Conservation (phyloP, 1,284 basidiomycete genomes). For the Bondarzewia mesenterica region DNA sequence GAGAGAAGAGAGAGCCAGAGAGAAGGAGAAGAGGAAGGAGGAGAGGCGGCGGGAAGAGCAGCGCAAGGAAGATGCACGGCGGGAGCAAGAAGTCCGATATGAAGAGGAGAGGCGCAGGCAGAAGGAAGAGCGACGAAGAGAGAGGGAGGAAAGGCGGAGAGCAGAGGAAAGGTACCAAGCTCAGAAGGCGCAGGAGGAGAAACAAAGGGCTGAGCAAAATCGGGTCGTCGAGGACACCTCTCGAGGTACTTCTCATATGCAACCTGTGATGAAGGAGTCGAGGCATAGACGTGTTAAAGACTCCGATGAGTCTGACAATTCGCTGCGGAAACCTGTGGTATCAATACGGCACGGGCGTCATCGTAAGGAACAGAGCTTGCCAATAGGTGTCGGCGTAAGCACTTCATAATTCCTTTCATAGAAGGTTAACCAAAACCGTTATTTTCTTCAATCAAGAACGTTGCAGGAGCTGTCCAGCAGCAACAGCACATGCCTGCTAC, state of each 20-base stretch:
- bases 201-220: not conserved
- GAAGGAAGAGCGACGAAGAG: constrained; percentile 11
- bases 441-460: too few species aligned
- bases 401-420: not conserved
- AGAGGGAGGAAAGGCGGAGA: constrained; percentile 6
- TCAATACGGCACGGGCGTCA: constrained; percentile 7
- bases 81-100: constrained; percentile 5
- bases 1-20: constrained; percentile 3
- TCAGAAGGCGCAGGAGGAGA: constrained; percentile 4
- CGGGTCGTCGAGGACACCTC: constrained; percentile 3
- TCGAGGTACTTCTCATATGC: not conserved
- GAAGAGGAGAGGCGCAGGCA: constrained; percentile 10
- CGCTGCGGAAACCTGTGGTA: constrained; percentile 5
- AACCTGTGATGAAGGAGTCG: constrained; percentile 5
- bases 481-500: not conserved
- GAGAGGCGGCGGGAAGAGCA: constrained; percentile 2
- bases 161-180: constrained; percentile 4
- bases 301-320: constrained; percentile 16
- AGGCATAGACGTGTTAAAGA: constrained; percentile 12
- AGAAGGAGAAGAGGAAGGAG: constrained; percentile 2
- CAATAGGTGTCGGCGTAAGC: not conserved
- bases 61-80: constrained; percentile 3
- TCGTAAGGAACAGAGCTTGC: constrained; percentile 7
- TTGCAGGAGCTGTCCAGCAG: too few species aligned
- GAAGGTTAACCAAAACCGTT: not conserved